Evolutionary conservation across 768 basidiomycete species (phyloP), one percentile per base, ranked within the genome.

Genomic region (Candolleomyces efflorescens): DNA sequence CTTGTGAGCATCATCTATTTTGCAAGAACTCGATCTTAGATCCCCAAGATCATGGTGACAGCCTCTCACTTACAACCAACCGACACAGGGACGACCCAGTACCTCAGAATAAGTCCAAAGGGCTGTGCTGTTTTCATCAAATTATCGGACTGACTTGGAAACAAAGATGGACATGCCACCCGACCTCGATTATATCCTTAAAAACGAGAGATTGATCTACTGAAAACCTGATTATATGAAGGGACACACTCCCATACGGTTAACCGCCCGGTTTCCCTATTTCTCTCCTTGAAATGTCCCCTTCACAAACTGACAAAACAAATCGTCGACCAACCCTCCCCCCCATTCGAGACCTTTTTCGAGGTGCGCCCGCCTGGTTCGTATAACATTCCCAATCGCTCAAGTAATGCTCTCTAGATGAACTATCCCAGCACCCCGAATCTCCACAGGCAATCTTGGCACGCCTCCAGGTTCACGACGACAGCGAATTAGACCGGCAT

Each of bases 331-430:
- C 85, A 54, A 86, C 82, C 15, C 83, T 90, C 58, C 88, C 88
- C 41, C 79, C 86, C 48, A 88, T 90, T 55, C 83, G 85, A 51
- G 84, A 86, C 69, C 71, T 89, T 59, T 85, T 89, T 66, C 73
- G 80, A 76, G 81, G 88, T 85, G 27, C 37, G 64, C 45, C 23
- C 46, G 45, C 4, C 17, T 37, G 46, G 45, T 38, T 38, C 23
- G 46, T 55, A 36, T 51, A 18, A 51, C 27, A 48, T 38, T 22
- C 50, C 56, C 43, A 50, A 45, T 56, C 50, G 51, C 49, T 55
- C 48, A 37, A 61, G n/a, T 45, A 43, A 37, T 38, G 52, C 45
- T 23, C 32, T 51, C 17, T 38, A 82, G 82, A 78, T 66, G 83
- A 85, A 63, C 68, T 84, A 18, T 75, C 80, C 36, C 72, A 73